Evolutionary conservation across 2,329 filamentous ascomycete genomes (phyloP), one percentile per base, ranked within the genome.

Genomic region (Aspergillus bombycis): DNA sequence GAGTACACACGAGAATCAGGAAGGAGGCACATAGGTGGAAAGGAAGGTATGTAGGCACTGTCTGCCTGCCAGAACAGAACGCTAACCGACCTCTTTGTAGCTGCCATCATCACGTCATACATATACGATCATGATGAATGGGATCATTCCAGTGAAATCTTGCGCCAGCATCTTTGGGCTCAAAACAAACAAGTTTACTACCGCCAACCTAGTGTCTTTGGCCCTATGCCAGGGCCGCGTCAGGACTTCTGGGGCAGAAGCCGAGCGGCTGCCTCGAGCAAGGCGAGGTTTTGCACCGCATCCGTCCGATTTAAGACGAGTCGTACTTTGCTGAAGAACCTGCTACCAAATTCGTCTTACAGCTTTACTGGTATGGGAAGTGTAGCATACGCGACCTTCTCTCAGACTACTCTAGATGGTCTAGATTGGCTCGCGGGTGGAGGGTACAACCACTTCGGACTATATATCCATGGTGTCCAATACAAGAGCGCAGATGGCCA

Each of bases 391-490:
- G 83, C 80, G 1, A 82, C 76, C 28, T 74, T 79, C 66, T 78
- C 76, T 0, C 74, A 76, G 23, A 85, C 72, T 0, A 80, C 78
- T 1, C 72, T 86, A 2, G 72, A 77, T 43, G 82, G 83, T 0
- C 83, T 90, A 79, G 79, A 83, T 34, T 90, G 87, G 87, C 81
- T 90, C 0, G 86, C 85, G 4, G 87, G 87, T 2, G 74, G 77
- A 0, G 86, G 87, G 0, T 90, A 90, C 71, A 82, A 77, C 21
- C 82, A 84, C 67, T 76, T 87, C 16, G 87, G 86, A 0, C 79
- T 90, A 0, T 89, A 87, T 69, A 82, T 90, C 19, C 88, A 90
- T 64, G 87, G 85, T 0, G 84, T 89, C 1, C 75, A 87, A 64
- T 88, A 88, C 66, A 79, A 75, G 1, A 84, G 82, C 66, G 76